A percentile compares a stretch with the other conserved stretches of the same genome.
These are phyloP conservation scores for Trametes punicea DNA, from an alignment of 768 basidiomycete genomes.

Conservation along the genomic window DNA sequence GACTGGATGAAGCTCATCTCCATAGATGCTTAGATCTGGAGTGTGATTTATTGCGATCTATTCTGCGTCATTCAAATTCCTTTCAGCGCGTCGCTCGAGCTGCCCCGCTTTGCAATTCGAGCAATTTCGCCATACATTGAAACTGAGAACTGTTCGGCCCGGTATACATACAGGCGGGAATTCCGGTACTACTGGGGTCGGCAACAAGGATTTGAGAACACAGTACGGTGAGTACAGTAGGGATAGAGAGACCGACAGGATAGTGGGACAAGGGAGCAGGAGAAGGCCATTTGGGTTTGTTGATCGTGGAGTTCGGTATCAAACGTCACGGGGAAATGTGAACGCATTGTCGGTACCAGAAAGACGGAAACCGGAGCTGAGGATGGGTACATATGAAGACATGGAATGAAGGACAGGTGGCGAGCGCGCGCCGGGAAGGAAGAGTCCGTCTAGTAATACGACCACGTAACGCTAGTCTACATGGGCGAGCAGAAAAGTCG, in stretches of 20 bases:
- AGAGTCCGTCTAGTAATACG: slow-evolving; percentile 19
- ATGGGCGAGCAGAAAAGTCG: slow-evolving; percentile 15
- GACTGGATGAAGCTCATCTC: slow-evolving; percentile 2
- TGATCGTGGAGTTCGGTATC: slow-evolving; percentile 6
- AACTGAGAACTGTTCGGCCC: neutral
- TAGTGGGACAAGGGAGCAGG: neutral
- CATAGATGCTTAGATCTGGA: neutral
- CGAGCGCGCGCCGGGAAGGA: neutral
- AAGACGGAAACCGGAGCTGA: too few relatives aligned
- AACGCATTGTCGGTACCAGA: neutral
- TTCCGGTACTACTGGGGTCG: neutral
- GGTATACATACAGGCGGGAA: slow-evolving; percentile 15
- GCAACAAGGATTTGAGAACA: slow-evolving; percentile 7
- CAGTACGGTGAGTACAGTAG: slow-evolving; percentile 12
- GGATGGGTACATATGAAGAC: slow-evolving; percentile 3
- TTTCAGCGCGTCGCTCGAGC: neutral
- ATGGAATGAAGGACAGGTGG: neutral
- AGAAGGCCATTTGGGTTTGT: neutral
- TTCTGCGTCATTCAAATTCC: too few relatives aligned
- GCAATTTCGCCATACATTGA: neutral
- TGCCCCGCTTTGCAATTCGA: neutral
- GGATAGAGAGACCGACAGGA: neutral
- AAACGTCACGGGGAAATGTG: slow-evolving; percentile 11
- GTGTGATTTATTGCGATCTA: too few relatives aligned
- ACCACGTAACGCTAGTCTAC: slow-evolving; percentile 20